Percentiles rank a stretch among this genome's conserved stretches.
These are phyloP conservation scores for Panellus pusillus DNA, from an alignment of 768 basidiomycete species.

Conservation along the genomic window DNA sequence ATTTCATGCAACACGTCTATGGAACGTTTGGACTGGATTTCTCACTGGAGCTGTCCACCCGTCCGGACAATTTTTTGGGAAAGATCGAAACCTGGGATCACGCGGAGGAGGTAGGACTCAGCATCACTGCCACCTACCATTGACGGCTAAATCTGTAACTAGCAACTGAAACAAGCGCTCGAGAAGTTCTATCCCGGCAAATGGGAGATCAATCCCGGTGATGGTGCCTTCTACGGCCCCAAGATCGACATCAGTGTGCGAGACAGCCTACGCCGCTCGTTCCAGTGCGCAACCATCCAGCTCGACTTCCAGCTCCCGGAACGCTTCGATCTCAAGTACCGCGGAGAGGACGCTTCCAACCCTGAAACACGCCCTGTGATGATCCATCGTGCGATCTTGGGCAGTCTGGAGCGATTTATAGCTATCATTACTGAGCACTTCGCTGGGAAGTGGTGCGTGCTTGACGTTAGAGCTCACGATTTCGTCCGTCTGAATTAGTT, in stretches of 20 bases:
- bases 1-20: conserved; percentile 94
- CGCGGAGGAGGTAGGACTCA: conserved; percentile 69
- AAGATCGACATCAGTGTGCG: conserved; percentile 98
- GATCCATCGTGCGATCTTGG: conserved; percentile 96
- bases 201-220: conserved; percentile 93
- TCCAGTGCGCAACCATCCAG: conserved; percentile 98
- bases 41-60: conserved; percentile 90
- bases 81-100: conserved; percentile 85
- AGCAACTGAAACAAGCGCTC: conserved; percentile 85
- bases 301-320: conserved; percentile 98
- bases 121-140: background rate
- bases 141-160: conserved; percentile 15
- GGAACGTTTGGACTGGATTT: conserved; percentile 94
- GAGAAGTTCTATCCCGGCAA: conserved; percentile 84
- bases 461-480: conserved; percentile 2
- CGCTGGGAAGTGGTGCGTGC: conserved; percentile 89
- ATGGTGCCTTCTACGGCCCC: conserved; percentile 99
- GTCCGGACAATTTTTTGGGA: conserved; percentile 93
- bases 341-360: conserved; percentile 56
- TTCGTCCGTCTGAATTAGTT: conserved; percentile 1
- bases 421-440: conserved; percentile 97
- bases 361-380: conserved; percentile 84
- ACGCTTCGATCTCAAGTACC: conserved; percentile 93
- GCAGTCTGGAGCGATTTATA: conserved; percentile 92
- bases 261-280: conserved; percentile 88